Conservation (phyloP, 805 yeast genomes). For the Wickerhamiella domercqiae region DNA sequence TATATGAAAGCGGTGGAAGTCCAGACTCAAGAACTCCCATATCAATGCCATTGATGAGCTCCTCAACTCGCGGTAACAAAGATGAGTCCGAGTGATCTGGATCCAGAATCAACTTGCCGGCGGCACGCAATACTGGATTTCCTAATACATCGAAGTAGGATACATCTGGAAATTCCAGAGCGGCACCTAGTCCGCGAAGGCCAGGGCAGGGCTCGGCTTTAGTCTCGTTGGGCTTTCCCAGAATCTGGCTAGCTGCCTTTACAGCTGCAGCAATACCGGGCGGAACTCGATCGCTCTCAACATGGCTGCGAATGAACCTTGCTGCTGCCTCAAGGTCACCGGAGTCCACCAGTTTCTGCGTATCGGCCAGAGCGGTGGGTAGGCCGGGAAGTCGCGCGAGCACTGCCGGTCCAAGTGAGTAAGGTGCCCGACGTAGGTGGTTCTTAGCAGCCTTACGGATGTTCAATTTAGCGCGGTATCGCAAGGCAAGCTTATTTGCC, state of each 20-base stretch:
- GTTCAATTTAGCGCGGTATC: constrained; percentile 19
- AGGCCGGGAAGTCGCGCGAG: not conserved
- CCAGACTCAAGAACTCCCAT: constrained; percentile 13
- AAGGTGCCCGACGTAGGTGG: constrained; percentile 1
- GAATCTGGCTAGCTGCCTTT: constrained; percentile 24
- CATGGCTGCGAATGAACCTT: not conserved
- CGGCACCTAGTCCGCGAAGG: constrained; percentile 26
- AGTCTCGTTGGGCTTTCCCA: not conserved
- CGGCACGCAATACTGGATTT: constrained; percentile 5
- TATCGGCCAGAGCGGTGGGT: not conserved
- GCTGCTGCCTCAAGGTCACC: constrained; percentile 2
- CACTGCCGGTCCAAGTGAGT: not conserved
- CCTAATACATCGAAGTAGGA: constrained; percentile 5
- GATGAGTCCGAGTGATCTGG: not conserved
- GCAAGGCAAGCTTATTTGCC: constrained; percentile 29
- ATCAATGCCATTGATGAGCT: constrained; percentile 17
- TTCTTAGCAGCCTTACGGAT: not conserved
- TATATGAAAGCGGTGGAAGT: not conserved
- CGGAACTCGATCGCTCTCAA: not conserved
- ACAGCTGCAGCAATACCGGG: constrained; percentile 34
- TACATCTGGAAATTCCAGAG: not conserved
- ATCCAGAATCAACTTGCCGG: constrained; percentile 3
- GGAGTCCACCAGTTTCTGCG: not conserved
- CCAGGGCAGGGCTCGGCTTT: not conserved
- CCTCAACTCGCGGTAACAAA: constrained; percentile 7